phyloP scores from a whole-genome alignment of 2,329 filamentous ascomycete species.

The Leptographium flavum region DNA sequence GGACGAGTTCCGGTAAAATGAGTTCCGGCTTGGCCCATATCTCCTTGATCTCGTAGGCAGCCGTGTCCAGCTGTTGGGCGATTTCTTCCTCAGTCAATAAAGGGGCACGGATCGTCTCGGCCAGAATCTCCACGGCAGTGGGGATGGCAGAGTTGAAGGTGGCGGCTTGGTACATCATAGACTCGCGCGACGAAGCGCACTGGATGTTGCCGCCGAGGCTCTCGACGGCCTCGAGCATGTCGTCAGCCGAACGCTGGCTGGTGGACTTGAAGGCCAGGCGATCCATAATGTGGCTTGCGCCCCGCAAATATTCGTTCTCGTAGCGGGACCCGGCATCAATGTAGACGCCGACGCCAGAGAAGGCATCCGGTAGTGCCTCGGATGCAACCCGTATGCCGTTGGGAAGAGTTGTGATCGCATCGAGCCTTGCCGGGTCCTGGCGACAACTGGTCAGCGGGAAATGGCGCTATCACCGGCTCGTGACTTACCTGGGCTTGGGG shows the following conservation, averaged over 20 bases:
- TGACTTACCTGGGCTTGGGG: conserved; percentile 3
- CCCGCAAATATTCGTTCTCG: conserved; percentile 71
- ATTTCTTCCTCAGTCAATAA: conserved; percentile 78
- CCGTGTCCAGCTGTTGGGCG: conserved; percentile 72
- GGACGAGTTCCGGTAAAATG: conserved; percentile 86
- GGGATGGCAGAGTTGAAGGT: conserved; percentile 92
- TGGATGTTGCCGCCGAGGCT: conserved; percentile 89
- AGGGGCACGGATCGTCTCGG: conserved; percentile 85
- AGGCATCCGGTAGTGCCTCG: conserved; percentile 85
- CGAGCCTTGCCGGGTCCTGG: conserved; percentile 73
- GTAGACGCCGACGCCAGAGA: conserved; percentile 90
- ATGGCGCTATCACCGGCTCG: too few relatives aligned
- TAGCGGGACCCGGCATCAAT: conserved; percentile 91
- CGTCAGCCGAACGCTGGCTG: conserved; percentile 53
- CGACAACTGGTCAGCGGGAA: not conserved
- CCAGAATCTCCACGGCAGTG: conserved; percentile 66
- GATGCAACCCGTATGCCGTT: conserved; percentile 94
- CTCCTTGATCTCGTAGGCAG: conserved; percentile 88
- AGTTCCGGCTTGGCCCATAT: conserved; percentile 97
- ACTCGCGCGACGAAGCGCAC: conserved; percentile 88
- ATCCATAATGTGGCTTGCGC: conserved; percentile 93
- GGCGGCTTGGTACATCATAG: conserved; percentile 96
- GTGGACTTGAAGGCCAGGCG: conserved; percentile 90
- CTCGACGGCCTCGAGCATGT: conserved; percentile 80
- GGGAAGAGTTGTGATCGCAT: conserved; percentile 72